Evolutionary conservation across 805 yeast genomes (phyloP), one percentile per base, ranked within the genome.

Genomic region (Candida corydali): DNA sequence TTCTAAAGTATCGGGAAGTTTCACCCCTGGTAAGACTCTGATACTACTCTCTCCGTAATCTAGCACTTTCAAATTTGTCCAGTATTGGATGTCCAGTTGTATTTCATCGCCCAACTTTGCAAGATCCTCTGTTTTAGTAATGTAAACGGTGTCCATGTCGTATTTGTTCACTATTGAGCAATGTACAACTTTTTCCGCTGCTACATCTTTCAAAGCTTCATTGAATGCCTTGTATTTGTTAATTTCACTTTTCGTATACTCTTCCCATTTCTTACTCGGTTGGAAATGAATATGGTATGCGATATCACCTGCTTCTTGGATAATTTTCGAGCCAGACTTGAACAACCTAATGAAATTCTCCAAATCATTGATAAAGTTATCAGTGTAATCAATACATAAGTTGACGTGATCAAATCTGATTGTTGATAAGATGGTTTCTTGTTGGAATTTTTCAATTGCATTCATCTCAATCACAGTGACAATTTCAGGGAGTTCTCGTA

Each of bases 31-130:
- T n/a, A 65, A 49, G 31, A 57, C 51, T 22, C 65, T 45, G 14
- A 66, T 56, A 36, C 60, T 52, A 44, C 63, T 64, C 28, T 57
- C 60, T 7, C 66, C 62, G 40, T 60, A 65, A 43, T 68, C 73
- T 19, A 66, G 46, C 3, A 54, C 41, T 22, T 48, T 45, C 14
- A 68, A 47, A 39, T 58, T 55, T 5, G 39, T 42, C 73, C 73
- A 68, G 31, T 50, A 39, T 11, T 42, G 35, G 20, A 63, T 53
- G 36, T 67, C 72, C 4, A 46, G 51, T 40, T 61, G 65, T 20
- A 65, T 63, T 33, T 63, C 69, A 33, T 59, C 52, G 5, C 65
- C 66, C 2, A 66, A 42, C 17, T 44, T 47, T 1, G 55, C 55
- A 22, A 61, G 39, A 29, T 62, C 69, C 33, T 50, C 49, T 29